Conservation (phyloP, 805 yeast genomes). For the Lipomyces spencermartinsiae region DNA sequence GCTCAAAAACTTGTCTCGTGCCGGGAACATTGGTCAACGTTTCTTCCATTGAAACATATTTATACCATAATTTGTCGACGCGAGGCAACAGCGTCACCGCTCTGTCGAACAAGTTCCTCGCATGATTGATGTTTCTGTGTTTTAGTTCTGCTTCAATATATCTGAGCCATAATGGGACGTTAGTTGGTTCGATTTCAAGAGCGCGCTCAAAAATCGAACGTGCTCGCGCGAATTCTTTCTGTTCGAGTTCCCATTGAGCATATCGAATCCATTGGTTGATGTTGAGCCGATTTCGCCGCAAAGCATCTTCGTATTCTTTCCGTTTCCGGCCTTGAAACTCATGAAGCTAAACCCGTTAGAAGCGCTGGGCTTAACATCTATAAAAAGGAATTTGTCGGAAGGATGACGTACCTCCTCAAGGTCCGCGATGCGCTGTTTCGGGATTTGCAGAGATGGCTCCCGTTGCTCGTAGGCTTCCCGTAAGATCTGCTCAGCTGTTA, state of each 20-base stretch:
- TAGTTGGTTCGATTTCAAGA: conserved; percentile 71
- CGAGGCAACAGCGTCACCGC: conserved; percentile 77
- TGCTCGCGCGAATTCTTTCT: conserved; percentile 78
- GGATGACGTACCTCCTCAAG: conserved; percentile 61
- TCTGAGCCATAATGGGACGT: conserved; percentile 84
- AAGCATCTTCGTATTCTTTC: conserved; percentile 82
- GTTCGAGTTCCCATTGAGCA: conserved; percentile 85
- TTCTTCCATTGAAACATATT: conserved; percentile 83
- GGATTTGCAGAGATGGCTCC: conserved; percentile 50
- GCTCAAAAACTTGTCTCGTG: conserved; percentile 68
- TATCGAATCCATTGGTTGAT: conserved; percentile 90
- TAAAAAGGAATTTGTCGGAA: background rate
- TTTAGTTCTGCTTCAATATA: conserved; percentile 81
- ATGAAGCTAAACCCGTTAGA: conserved; percentile 48
- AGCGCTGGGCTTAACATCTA: background rate
- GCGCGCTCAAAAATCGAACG: conserved; percentile 90
- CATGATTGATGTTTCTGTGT: conserved; percentile 79
- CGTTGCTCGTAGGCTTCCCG: conserved; percentile 64
- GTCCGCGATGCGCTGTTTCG: conserved; percentile 63
- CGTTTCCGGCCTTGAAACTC: conserved; percentile 80
- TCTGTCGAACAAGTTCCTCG: conserved; percentile 81
- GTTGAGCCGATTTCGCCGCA: conserved; percentile 81
- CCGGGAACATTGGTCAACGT: conserved; percentile 66
- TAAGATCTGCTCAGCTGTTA: conserved; percentile 68
- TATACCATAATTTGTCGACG: conserved; percentile 85